Base-by-base conservation (phyloP, 257 asterid genomes). In the Verbascum thapsus region DNA sequence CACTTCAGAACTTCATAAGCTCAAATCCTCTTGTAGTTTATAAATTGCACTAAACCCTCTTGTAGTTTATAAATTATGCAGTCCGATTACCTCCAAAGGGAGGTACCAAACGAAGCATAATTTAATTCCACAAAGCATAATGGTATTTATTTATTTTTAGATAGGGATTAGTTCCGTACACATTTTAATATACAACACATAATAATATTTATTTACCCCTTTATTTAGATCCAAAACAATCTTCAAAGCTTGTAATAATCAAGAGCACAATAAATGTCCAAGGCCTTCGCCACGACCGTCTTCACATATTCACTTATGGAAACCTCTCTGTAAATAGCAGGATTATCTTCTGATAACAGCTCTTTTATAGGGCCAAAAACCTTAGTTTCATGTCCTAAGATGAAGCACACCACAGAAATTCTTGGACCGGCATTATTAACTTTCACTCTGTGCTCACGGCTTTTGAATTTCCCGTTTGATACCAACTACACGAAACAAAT, bases 341-440 rank as follows among this genome's bases (percentile, higher is more conserved):
- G 87, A 61, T 68, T 76, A 10, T 70, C 73, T 61, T 82, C 72
- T 2, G 89, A 72, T 34, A 78, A 18, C 35, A 85, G 68, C 63
- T 85, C 84, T 38, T 74, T 54, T 19, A 82, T 77, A 5, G 92
- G 88, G n/a, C 81, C 80, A 44, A 75, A 82, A 51, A 57, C 10
- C 49, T 62, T 39, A 67, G 19, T 61, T 43, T 26, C 32, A 50
- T 15, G 41, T n/a, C 61, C 64, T 7, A 58, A 17, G 40, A 83
- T 75, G 20, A 80, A 83, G 62, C 86, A 64, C 4, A 79, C 84
- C 26, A 78, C 63, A 0, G 86, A 83, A 18, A 83, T 61, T 66
- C 84, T 75, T 45, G 90, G 84, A 3, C 84, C 82, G 0, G 0
- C 50, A 6, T 16, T 12, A 15, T 63, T 78, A 8, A 83, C 76